phyloP scores from a whole-genome alignment of 2,329 filamentous ascomycete species.

The Aspergillus sp. region DNA sequence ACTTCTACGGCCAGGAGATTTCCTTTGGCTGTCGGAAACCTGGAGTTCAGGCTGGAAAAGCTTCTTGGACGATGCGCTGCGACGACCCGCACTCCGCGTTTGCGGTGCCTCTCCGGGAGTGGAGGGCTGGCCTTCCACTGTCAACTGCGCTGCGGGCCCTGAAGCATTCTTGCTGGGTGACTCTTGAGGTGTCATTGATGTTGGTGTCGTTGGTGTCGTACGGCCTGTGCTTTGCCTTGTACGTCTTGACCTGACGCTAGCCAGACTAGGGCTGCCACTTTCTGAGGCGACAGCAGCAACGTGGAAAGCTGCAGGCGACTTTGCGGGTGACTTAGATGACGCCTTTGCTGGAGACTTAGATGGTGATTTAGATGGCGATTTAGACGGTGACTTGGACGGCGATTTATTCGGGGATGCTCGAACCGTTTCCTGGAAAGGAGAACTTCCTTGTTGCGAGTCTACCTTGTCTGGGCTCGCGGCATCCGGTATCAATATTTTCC shows the following conservation, averaged over 20 bases:
- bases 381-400: conserved; percentile 25
- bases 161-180: conserved; percentile 40
- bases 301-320: conserved; percentile 24
- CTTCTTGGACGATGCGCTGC: conserved; percentile 52
- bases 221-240: conserved; percentile 49
- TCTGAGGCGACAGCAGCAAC: conserved; percentile 45
- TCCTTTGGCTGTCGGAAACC: conserved; percentile 37
- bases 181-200: conserved; percentile 35
- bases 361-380: conserved; percentile 27
- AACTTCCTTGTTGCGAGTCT: conserved; percentile 51
- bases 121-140: conserved; percentile 45
- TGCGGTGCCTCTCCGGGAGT: conserved; percentile 54
- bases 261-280: conserved; percentile 56
- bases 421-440: conserved; percentile 45
- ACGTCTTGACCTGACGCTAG: conserved; percentile 51
- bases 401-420: conserved; percentile 31
- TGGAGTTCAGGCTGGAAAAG: conserved; percentile 45
- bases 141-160: conserved; percentile 43
- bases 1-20: conserved; percentile 35
- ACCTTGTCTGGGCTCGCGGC: conserved; percentile 40
- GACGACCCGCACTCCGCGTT: conserved; percentile 46
- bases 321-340: conserved; percentile 23
- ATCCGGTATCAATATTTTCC: conserved; percentile 57
- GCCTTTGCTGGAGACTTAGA: conserved; percentile 29
- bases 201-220: conserved; percentile 46